A percentile compares a stretch with the other conserved stretches of the same genome.
Conservation (phyloP, 1,284 basidiomycete genomes). For the Puccinia polysora region DNA sequence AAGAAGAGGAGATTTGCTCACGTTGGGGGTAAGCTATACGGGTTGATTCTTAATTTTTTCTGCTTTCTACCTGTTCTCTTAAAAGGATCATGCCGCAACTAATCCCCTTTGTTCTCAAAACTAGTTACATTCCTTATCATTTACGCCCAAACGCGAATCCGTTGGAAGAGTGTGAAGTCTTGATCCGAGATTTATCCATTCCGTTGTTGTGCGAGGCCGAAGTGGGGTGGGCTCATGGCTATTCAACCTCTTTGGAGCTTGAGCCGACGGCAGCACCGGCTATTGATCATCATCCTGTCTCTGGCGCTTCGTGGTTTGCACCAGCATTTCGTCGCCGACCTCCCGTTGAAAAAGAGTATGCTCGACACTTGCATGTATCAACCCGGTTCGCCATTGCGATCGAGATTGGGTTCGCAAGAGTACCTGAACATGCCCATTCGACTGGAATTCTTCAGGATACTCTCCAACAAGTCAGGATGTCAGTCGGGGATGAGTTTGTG, state of each 20-base stretch:
- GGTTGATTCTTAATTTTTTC: background rate
- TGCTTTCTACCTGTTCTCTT: background rate
- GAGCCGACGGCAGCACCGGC: conserved; percentile 48
- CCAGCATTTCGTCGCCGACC: conserved; percentile 49
- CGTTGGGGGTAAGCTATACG: conserved; percentile 54
- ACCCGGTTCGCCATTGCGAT: conserved; percentile 53
- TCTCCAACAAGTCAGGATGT: conserved; percentile 19
- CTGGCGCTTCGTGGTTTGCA: conserved; percentile 51
- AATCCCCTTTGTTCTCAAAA: background rate
- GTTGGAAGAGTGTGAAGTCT: conserved; percentile 48
- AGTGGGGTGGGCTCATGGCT: conserved; percentile 50
- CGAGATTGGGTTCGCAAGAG: conserved; percentile 50
- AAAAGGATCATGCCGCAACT: background rate
- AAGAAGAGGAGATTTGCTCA: conserved; percentile 54
- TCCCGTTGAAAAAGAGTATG: conserved; percentile 48
- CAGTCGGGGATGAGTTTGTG: conserved; percentile 25
- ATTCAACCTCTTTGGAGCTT: conserved; percentile 51
- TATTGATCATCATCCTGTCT: conserved; percentile 47
- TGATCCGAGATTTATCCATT: conserved; percentile 50
- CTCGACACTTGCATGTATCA: conserved; percentile 51
- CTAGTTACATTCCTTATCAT: conserved; percentile 45
- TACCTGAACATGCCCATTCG: conserved; percentile 15
- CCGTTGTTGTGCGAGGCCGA: conserved; percentile 47
- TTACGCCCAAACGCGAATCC: conserved; percentile 49
- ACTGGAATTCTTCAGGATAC: conserved; percentile 22